Evolutionary conservation across 176 grass and related monocot species (phyloP).

Genomic region (Coix lacrymajobi): DNA sequence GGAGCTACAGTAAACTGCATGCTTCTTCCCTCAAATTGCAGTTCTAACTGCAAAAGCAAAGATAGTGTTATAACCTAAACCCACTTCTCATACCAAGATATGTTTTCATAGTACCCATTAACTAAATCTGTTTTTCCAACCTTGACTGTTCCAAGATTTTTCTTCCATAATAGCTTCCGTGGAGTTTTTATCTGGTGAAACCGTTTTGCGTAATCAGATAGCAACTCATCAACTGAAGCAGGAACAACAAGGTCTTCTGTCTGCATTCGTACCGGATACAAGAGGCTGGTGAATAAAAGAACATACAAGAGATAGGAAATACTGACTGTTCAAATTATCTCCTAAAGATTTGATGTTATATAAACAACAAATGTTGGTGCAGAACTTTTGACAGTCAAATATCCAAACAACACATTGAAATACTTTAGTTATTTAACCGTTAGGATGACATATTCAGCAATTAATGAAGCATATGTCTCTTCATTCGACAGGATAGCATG

Average conservation of each 20-base stretch:
- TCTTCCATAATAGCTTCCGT: slow-evolving; percentile 93
- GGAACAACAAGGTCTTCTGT: slow-evolving; percentile 74
- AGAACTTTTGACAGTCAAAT: not conserved
- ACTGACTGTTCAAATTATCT: not conserved
- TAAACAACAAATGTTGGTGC: not conserved
- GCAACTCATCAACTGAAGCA: slow-evolving; percentile 66
- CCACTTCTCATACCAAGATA: not conserved
- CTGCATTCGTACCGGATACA: slow-evolving; percentile 33
- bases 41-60: slow-evolving; percentile 61
- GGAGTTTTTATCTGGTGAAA: slow-evolving; percentile 99
- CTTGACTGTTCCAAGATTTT: slow-evolving; percentile 97
- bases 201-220: slow-evolving; percentile 86
- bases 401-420: not conserved
- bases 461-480: not conserved
- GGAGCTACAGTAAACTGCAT: slow-evolving; percentile 93
- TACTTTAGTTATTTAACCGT: not conserved
- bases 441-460: not conserved
- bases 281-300: slow-evolving; percentile 16
- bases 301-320: not conserved
- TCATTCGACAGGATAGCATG: not conserved
- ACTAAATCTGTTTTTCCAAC: slow-evolving; percentile 37
- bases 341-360: not conserved
- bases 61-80: slow-evolving; percentile 2
- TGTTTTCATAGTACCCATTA: slow-evolving; percentile 2
- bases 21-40: slow-evolving; percentile 84